Conservation (phyloP, 148 eudicot species). For the Camellia japonica region DNA sequence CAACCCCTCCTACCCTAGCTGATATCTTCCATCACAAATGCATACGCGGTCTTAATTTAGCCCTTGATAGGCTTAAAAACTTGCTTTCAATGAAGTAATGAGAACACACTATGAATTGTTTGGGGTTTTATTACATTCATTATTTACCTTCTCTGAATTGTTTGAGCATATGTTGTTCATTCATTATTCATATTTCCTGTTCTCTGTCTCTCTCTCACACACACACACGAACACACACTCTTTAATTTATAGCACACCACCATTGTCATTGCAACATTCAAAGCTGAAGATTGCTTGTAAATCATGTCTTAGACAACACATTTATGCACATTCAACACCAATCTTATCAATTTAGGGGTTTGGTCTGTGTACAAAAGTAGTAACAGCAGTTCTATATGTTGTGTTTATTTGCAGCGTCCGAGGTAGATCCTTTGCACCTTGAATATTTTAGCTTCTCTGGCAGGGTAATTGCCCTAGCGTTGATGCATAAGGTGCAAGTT, state of each 20-base stretch:
- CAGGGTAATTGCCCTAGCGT: conserved; percentile 76
- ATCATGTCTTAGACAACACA: background rate
- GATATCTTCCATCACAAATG: no score
- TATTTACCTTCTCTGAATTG: no score
- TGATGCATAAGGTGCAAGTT: conserved; percentile 86
- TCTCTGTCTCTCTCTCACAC: background rate
- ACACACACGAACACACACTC: no score
- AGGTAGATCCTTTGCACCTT: conserved; percentile 72
- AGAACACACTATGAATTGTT: no score
- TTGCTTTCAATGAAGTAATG: no score
- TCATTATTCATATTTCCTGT: no score
- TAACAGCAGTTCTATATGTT: conserved; percentile 13
- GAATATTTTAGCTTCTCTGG: conserved; percentile 77
- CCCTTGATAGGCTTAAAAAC: no score
- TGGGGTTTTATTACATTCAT: no score
- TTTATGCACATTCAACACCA: background rate
- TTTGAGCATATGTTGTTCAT: no score
- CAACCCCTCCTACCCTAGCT: no score
- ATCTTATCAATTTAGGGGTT: background rate
- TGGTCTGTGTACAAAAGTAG: background rate
- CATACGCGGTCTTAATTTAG: no score
- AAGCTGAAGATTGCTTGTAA: background rate
- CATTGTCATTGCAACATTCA: background rate
- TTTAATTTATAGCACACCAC: background rate
- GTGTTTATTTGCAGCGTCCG: conserved; percentile 68